Conservation (phyloP, 1,139 yeast genomes). For the Debaryomycetaceae sp. region DNA sequence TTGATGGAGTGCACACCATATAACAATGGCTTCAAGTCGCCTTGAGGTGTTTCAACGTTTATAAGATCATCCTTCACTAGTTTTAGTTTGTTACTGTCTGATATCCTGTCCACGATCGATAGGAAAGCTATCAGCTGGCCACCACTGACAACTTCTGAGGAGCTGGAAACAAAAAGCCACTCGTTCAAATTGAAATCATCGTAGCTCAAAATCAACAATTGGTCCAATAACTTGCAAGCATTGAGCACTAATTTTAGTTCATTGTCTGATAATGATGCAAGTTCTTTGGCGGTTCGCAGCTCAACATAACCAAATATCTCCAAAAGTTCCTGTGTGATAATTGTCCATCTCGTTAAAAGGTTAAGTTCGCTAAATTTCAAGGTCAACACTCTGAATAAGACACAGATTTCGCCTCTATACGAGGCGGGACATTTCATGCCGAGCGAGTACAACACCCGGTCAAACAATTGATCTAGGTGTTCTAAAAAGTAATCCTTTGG, state of each 20-base stretch:
- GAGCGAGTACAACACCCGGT: slow-evolving; percentile 45
- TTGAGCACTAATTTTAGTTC: slow-evolving; percentile 47
- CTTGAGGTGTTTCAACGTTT: slow-evolving; percentile 19
- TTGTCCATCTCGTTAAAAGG: slow-evolving; percentile 68
- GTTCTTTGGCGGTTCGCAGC: slow-evolving; percentile 25
- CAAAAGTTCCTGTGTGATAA: slow-evolving; percentile 59
- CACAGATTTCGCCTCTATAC: slow-evolving; percentile 45
- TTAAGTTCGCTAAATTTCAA: slow-evolving; percentile 62
- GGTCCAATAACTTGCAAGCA: slow-evolving; percentile 76
- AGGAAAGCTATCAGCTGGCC: slow-evolving; percentile 26
- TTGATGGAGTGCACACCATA: slow-evolving; percentile 40
- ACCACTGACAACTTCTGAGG: slow-evolving; percentile 58
- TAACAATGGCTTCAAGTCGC: slow-evolving; percentile 43
- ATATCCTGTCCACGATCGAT: slow-evolving; percentile 49
- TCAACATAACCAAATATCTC: slow-evolving; percentile 45
- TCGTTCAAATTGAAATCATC: slow-evolving; percentile 82
- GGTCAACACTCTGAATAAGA: slow-evolving; percentile 60
- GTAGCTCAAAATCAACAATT: slow-evolving; percentile 57
- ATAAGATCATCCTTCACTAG: slow-evolving; percentile 32
- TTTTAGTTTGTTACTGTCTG: slow-evolving; percentile 39
- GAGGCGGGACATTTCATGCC: slow-evolving; percentile 28
- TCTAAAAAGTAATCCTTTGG: slow-evolving; percentile 55
- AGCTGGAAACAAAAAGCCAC: slow-evolving; percentile 82
- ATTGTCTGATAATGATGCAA: slow-evolving; percentile 29
- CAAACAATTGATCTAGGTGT: slow-evolving; percentile 47